Base-by-base conservation (phyloP, 495 filamentous ascomycete species). In the Aspergillus ostianus region DNA sequence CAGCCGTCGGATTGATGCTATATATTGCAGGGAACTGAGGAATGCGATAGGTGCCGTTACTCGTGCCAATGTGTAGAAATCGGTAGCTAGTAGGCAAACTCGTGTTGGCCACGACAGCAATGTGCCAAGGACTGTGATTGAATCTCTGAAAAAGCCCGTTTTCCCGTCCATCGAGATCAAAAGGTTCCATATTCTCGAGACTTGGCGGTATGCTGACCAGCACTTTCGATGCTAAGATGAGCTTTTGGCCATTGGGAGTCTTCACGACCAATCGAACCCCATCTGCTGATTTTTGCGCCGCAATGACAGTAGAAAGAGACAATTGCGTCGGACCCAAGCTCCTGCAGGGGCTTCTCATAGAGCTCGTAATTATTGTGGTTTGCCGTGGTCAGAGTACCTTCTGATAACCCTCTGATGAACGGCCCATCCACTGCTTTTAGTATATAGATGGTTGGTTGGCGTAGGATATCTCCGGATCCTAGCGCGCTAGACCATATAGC, bases 31-130 rank as follows among this genome's bases (percentile, higher is more conserved):
- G 47, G 2, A 49, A n/a, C 47, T 20, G 18, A 20, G 47, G 47
- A 20, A 49, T 26, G 23, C 47, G 47, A 26, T 49, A 49, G 15
- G 23, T 26, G 23, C 3, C 19, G 7, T 49, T 26, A n/a, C 12
- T 21, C 23, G 47, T 26, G 47, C 13, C 47, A 20, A 49, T 26
- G 23, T 49, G 21, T 7, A 20, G 47, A 20, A 49, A 49, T 20
- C 47, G 49, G 13, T 51, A 51, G 19, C 49, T 20, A 27, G 49
- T 18, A 13, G 49, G 49, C 2, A 51, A n/a, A 51, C 49, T 20
- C 15, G 49, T 51, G 21, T 51, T 27, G 21, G 23, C 27, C 6
- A 51, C 49, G 4, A 51, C 21, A 10, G 49, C 49, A 20, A 29
- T 29, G 4, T 29, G 12, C 21, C 29, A 51, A 7, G 23, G 10